Conservation (phyloP, 805 yeast genomes). For the Saccharomycopsis schoenii region DNA sequence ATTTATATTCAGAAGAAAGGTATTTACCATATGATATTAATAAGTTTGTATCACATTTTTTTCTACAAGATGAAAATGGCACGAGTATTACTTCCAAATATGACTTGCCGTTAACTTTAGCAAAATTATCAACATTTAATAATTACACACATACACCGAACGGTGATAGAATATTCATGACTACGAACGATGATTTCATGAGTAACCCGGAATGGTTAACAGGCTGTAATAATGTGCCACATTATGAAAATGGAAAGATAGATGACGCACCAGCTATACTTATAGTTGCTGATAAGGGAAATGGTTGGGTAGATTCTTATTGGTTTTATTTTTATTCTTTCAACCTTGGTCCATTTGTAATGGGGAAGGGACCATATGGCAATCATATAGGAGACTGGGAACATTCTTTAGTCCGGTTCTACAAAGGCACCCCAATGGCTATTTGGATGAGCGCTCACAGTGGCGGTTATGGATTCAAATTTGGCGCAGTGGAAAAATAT, state of each 20-base stretch:
- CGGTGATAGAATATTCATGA: conserved; percentile 39
- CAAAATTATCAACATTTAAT: conserved; percentile 19
- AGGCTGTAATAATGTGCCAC: conserved; percentile 60
- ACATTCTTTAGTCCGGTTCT: conserved; percentile 79
- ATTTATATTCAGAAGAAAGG: conserved; percentile 78
- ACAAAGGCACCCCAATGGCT: conserved; percentile 67
- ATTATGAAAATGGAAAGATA: conserved; percentile 59
- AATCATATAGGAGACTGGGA: conserved; percentile 99
- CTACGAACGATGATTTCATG: conserved; percentile 62
- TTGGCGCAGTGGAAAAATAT: conserved; percentile 62
- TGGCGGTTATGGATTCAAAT: conserved; percentile 86
- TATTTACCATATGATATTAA: conserved; percentile 78
- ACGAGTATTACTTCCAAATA: conserved; percentile 26
- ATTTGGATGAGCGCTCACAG: conserved; percentile 99
- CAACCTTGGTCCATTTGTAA: conserved; percentile 90
- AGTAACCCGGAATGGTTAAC: conserved; percentile 78
- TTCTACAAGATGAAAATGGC: conserved; percentile 43
- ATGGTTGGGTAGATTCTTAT: conserved; percentile 89
- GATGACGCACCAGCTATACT: conserved; percentile 70
- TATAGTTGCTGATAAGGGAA: conserved; percentile 83
- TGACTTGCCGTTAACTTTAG: conserved; percentile 25
- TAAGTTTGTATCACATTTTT: conserved; percentile 59
- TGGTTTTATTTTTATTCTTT: conserved; percentile 96
- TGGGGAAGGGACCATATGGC: conserved; percentile 97
- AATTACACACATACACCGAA: conserved; percentile 27